Conservation (phyloP, 2,329 filamentous ascomycete genomes). For the Tricladium varicosporioides region DNA sequence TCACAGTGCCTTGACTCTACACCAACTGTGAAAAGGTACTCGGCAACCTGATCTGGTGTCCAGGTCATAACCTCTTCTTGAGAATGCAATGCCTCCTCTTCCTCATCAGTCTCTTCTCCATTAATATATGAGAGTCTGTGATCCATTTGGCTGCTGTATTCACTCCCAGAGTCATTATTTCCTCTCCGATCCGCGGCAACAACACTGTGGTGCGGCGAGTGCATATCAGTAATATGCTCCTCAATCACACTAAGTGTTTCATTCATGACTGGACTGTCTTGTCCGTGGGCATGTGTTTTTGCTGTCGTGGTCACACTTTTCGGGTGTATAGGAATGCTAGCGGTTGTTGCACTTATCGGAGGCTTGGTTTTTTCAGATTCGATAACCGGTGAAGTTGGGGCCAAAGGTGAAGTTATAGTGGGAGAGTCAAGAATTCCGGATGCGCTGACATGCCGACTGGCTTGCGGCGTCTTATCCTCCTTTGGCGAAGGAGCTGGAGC, state of each 20-base stretch:
- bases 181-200: constrained; percentile 48
- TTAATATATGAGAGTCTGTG: constrained; percentile 87
- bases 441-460: constrained; percentile 29
- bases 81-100: constrained; percentile 71
- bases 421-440: constrained; percentile 21
- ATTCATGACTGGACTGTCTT: constrained; percentile 79
- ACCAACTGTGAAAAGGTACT: constrained; percentile 80
- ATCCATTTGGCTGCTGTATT: constrained; percentile 79
- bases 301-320: constrained; percentile 41
- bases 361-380: constrained; percentile 11
- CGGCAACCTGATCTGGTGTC: constrained; percentile 79
- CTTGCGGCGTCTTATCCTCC: constrained; percentile 27
- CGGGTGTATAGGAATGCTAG: constrained; percentile 39
- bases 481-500: constrained; percentile 10
- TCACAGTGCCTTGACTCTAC: constrained; percentile 90
- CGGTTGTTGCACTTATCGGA: constrained; percentile 16
- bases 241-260: constrained; percentile 95
- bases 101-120: constrained; percentile 92
- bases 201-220: constrained; percentile 45
- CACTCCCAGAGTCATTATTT: constrained; percentile 77
- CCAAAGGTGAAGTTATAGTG: constrained; percentile 42
- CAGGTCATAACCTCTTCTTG: constrained; percentile 75
- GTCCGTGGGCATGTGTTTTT: constrained; percentile 44
- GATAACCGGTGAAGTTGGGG: constrained; percentile 17
- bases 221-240: constrained; percentile 90